Evolutionary conservation across 2,329 filamentous ascomycete species (phyloP).

Genomic region (Cordyceps militaris): DNA sequence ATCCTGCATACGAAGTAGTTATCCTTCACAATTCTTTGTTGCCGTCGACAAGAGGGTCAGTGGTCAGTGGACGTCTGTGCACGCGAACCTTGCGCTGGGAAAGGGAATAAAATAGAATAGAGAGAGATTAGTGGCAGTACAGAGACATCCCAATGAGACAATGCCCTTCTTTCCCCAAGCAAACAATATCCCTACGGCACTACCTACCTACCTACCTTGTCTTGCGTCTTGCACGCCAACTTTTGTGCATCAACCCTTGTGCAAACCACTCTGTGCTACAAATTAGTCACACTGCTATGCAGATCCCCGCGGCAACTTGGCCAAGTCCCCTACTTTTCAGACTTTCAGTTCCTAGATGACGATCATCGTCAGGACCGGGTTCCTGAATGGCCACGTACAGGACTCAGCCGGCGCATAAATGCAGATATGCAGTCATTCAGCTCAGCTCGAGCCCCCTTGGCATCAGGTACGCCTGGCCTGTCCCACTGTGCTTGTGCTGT

Average conservation of each 20-base stretch:
- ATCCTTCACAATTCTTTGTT: not conserved
- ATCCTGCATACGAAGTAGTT: too few relatives aligned
- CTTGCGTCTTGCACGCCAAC: too few relatives aligned
- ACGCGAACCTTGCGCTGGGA: not conserved
- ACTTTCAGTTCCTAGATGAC: not conserved
- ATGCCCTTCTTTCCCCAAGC: not conserved
- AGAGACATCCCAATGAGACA: not conserved
- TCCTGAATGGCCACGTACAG: not conserved
- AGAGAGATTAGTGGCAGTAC: not conserved
- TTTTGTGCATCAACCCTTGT: not conserved
- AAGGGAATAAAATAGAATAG: not conserved
- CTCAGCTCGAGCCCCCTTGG: not conserved
- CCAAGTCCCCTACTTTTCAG: too few relatives aligned
- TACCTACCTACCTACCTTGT: too few relatives aligned
- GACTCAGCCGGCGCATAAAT: not conserved
- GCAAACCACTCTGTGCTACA: too few relatives aligned
- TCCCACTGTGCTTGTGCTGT: not conserved
- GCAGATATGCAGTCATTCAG: not conserved
- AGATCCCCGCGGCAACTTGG: not conserved
- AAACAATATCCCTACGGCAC: not conserved
- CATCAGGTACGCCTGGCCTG: not conserved
- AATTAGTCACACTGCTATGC: too few relatives aligned
- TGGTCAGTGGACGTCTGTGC: conserved; percentile 1
- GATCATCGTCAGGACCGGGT: not conserved
- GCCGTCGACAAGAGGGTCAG: not conserved